phyloP scores from a whole-genome alignment of 768 basidiomycete genomes.

The Crassisporium funariophilum region DNA sequence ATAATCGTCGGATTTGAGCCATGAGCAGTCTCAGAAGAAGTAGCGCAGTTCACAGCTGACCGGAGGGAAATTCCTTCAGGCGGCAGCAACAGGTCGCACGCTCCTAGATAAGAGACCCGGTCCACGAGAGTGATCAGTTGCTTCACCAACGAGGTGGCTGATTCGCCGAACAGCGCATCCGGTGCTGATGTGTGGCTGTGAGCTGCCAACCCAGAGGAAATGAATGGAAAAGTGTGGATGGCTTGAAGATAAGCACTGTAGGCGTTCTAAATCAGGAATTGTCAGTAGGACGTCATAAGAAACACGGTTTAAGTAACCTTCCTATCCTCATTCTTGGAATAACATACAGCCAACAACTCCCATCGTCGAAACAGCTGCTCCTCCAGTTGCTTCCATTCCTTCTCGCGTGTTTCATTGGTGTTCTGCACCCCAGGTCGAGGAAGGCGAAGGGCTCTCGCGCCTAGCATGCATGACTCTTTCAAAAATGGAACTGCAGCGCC shows the following conservation, averaged over 20 bases:
- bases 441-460: slow-evolving; percentile 45
- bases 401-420: slow-evolving; percentile 26
- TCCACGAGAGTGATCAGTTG: slow-evolving; percentile 67
- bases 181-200: slow-evolving; percentile 30
- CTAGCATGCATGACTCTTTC: slow-evolving; percentile 59
- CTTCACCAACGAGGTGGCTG: slow-evolving; percentile 40
- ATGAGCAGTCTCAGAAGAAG: slow-evolving; percentile 6
- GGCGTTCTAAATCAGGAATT: slow-evolving; percentile 47
- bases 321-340: slow-evolving; percentile 75
- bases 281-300: slow-evolving; percentile 5
- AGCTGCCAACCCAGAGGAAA: slow-evolving; percentile 38
- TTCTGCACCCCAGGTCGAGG: slow-evolving; percentile 13
- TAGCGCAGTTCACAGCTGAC: slow-evolving; percentile 9
- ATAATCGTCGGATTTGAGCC: slow-evolving; percentile 8
- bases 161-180: slow-evolving; percentile 39
- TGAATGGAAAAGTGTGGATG: slow-evolving; percentile 57
- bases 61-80: slow-evolving; percentile 52
- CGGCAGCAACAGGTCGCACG: slow-evolving; percentile 64
- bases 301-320: slow-evolving; percentile 52
- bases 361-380: slow-evolving; percentile 72
- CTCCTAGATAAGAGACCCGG: slow-evolving; percentile 63
- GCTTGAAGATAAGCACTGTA: slow-evolving; percentile 57
- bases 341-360: slow-evolving; percentile 82
- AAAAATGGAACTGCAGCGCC: slow-evolving; percentile 72
- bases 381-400: slow-evolving; percentile 60